phyloP scores from a whole-genome alignment of 106 monocot genomes.

The Platanthera guangdongensis region DNA sequence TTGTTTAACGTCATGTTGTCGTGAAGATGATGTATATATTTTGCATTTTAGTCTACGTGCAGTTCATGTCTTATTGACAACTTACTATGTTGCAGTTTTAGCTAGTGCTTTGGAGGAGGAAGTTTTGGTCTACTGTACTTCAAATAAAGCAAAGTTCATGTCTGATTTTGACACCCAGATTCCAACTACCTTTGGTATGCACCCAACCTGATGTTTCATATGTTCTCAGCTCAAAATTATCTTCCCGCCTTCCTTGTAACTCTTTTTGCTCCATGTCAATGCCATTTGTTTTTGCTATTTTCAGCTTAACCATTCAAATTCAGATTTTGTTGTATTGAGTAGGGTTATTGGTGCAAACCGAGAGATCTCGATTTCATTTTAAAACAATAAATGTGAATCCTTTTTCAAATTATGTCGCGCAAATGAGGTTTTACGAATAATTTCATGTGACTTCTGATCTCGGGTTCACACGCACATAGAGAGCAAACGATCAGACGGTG shows the following conservation, averaged over 20 bases:
- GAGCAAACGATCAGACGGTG: too few relatives aligned
- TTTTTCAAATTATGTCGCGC: too few relatives aligned
- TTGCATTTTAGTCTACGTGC: background rate
- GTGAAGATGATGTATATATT: background rate
- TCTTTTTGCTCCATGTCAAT: background rate
- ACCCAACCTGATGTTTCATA: background rate
- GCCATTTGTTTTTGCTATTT: background rate
- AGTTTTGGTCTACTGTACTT: background rate
- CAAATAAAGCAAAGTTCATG: slow-evolving; percentile 1
- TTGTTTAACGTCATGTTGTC: background rate
- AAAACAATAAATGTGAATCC: too few relatives aligned
- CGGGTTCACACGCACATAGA: too few relatives aligned
- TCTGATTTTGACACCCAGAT: slow-evolving; percentile 1
- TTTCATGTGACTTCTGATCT: too few relatives aligned
- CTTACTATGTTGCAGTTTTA: background rate
- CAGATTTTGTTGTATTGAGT: too few relatives aligned
- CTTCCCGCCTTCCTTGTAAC: background rate
- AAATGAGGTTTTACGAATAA: too few relatives aligned
- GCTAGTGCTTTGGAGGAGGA: background rate
- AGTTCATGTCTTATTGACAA: slow-evolving; percentile 1
- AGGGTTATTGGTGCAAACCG: too few relatives aligned
- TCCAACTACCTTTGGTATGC: slow-evolving; percentile 5
- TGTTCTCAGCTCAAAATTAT: background rate
- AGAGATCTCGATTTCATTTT: too few relatives aligned
- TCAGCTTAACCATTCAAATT: background rate